A percentile compares a stretch with the other conserved stretches of the same genome.
phyloP scores from a whole-genome alignment of 2,329 filamentous ascomycete species.

The Pseudopyricularia cyperi region DNA sequence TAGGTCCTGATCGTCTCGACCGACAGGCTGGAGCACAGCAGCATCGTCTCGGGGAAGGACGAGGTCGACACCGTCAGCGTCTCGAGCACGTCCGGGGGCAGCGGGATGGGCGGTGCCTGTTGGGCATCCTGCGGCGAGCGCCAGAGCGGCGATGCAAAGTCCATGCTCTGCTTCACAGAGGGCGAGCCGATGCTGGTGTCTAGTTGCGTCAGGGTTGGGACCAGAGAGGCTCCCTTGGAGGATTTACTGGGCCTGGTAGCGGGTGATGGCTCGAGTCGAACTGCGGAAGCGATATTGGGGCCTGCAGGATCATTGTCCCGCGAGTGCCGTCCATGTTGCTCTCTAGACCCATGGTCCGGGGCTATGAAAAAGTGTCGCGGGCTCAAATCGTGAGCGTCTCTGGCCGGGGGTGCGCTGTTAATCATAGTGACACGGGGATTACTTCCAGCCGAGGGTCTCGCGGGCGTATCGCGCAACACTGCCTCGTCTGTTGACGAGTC shows the following conservation, averaged over 20 bases:
- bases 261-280: no score
- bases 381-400: no score
- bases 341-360: no score
- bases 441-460: not conserved
- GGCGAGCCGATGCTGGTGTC: not conserved
- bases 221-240: not conserved
- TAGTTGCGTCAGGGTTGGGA: not conserved
- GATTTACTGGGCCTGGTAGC: not conserved
- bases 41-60: slow-evolving; percentile 48
- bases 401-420: no score
- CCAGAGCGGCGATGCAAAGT: not conserved
- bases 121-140: not conserved
- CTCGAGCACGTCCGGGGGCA: slow-evolving; percentile 40
- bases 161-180: not conserved
- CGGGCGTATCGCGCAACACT: not conserved
- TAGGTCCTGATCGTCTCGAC: slow-evolving; percentile 45
- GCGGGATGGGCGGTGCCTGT: slow-evolving; percentile 23
- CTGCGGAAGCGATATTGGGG: no score
- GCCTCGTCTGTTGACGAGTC: slow-evolving; percentile 3
- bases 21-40: slow-evolving; percentile 39
- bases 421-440: not conserved
- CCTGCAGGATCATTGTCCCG: no score
- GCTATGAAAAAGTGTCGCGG: no score
- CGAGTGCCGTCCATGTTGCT: no score
- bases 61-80: slow-evolving; percentile 38